phyloP scores from a whole-genome alignment of 768 basidiomycete species.

The Boletales sp. region DNA sequence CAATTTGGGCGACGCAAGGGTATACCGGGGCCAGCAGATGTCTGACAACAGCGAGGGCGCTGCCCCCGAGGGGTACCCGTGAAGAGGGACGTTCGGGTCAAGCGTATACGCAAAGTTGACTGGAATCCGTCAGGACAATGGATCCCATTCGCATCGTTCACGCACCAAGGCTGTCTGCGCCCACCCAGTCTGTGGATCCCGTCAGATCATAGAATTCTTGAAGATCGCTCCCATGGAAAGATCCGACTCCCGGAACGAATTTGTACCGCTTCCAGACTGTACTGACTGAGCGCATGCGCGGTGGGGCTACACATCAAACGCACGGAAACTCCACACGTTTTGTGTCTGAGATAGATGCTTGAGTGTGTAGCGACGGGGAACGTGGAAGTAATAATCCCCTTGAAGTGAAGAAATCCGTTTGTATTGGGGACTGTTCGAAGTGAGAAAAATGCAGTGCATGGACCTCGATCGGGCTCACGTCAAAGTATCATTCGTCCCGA shows the following conservation, averaged over 20 bases:
- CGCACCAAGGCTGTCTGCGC: background rate
- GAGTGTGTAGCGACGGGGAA: background rate
- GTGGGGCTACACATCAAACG: background rate
- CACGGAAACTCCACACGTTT: background rate
- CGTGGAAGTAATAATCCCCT: conserved; percentile 32
- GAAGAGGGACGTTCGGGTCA: background rate
- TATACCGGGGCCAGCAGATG: background rate
- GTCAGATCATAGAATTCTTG: background rate
- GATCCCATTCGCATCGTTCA: background rate
- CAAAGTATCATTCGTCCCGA: background rate
- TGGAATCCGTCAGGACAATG: background rate
- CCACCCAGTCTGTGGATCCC: background rate
- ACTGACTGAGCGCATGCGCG: too few species aligned
- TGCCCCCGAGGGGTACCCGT: background rate
- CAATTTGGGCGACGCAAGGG: background rate
- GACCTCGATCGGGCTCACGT: background rate
- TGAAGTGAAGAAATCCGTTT: conserved; percentile 32
- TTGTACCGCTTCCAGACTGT: background rate
- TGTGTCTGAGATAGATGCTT: background rate
- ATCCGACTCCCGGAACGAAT: background rate
- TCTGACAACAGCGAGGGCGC: background rate
- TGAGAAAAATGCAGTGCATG: background rate
- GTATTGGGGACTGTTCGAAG: conserved; percentile 32
- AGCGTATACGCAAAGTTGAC: background rate
- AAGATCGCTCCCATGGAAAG: background rate